Base-by-base conservation (phyloP, 805 yeast species). In the Kazachstania viticola region DNA sequence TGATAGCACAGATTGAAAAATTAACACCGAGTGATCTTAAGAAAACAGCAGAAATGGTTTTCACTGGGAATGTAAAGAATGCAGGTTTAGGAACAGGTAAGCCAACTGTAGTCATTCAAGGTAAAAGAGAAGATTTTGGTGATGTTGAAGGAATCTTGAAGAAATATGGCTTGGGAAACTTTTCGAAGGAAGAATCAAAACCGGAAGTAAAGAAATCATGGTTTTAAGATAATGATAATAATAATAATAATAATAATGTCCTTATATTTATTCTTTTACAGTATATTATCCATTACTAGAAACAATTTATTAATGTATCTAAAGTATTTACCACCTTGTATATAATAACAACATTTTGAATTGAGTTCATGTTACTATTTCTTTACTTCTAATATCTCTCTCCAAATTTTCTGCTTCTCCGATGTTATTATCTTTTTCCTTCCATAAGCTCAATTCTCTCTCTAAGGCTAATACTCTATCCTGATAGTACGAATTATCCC, bases 71-170 rank as follows among this genome's bases (percentile, higher is more conserved):
- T 17, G 75, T 65, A 2, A 46, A 51, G 27, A 62, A 61, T 35
- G 31, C 31, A 5, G 69, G 70, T 4, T 59, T 67, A 2, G 75
- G 76, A 12, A 57, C 69, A 7, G 78, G 81, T 2, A 64, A 62
- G 38, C 91, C 96, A n/a, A 80, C 95, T 1, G 64, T 85, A 19
- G 91, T 85, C 6, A 72, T 84, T 65, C 94, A 84, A 63, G 97
- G 97, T 33, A 75, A 79, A 32, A 70, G 93, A 48, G 85, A 75
- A 27, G 60, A 72, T 9, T 84, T 87, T 56, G 96, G 96, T 9
- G 95, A 91, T 53, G 75, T 88, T 14, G 71, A 71, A 16, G 69
- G 59, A 9, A 73, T 76, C 16, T 60, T 83, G 39, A 65, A 64
- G 35, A 65, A 69, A 35, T 82, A 77, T 48, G 96, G 95, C 0